A percentile compares a stretch with the other conserved stretches of the same genome.
Conservation (phyloP, 2,329 filamentous ascomycete genomes). For the Ophiocordyceps camponoti-rufipedis region DNA sequence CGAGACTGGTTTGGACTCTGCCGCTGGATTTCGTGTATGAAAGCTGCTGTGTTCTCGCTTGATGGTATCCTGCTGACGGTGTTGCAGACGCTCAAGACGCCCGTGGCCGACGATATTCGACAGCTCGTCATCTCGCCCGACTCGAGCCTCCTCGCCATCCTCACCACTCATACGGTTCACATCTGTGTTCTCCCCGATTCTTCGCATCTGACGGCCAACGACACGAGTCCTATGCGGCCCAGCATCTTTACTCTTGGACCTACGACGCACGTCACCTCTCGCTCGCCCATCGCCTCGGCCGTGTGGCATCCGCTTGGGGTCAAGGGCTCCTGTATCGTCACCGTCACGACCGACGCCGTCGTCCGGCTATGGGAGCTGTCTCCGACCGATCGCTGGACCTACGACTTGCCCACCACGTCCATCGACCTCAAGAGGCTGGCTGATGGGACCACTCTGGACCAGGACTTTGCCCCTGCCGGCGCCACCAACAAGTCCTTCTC, state of each 20-base stretch:
- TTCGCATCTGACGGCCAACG: constrained; percentile 52
- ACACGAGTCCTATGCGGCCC: constrained; percentile 52
- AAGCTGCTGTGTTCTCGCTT: neutral
- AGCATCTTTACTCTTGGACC: constrained; percentile 87
- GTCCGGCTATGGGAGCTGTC: constrained; percentile 85
- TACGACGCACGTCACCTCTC: constrained; percentile 76
- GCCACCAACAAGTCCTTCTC: constrained; percentile 69
- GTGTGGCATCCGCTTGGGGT: constrained; percentile 89
- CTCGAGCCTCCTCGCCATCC: constrained; percentile 63
- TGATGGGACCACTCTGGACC: constrained; percentile 63
- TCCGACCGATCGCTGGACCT: constrained; percentile 67
- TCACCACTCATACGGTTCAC: constrained; percentile 76
- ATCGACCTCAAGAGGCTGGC: constrained; percentile 80
- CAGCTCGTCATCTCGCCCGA: constrained; percentile 75
- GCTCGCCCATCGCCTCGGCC: constrained; percentile 60
- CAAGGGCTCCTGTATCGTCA: constrained; percentile 65
- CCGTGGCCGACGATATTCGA: constrained; percentile 64
- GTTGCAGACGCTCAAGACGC: constrained; percentile 51
- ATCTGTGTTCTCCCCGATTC: constrained; percentile 72
- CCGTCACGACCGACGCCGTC: constrained; percentile 72
- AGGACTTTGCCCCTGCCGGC: constrained; percentile 62
- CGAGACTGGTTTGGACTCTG: constrained; percentile 4
- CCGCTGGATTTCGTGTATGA: constrained; percentile 16
- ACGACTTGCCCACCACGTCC: constrained; percentile 65
- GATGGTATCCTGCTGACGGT: neutral